Evolutionary conservation across 305 asterid genomes (phyloP), one percentile per base, ranked within the genome.

Genomic region (Fraxinus sp.): DNA sequence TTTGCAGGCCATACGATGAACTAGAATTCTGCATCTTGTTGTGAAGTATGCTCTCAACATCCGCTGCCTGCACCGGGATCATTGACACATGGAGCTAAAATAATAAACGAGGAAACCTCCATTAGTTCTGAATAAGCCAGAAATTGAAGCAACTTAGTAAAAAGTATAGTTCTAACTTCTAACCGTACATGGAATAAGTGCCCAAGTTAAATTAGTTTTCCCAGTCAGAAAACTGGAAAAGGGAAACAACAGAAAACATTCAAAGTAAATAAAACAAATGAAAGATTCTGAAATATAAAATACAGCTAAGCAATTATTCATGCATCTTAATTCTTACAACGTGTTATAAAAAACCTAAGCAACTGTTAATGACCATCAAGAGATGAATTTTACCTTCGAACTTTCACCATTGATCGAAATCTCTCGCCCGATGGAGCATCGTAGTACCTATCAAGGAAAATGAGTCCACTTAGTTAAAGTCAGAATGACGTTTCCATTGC

Each of bases 381-480:
- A 75, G 81, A 80, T 26, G 71, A 52, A 43, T 43, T 64, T 24
- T 86, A 93, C 97, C 84, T 90, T 20, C 87, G 88, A 85, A 93
- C 33, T 83, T 93, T 94, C 84, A 84, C 91, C 87, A 86, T 86
- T 32, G 97, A 95, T 33, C 92, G 94, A 30, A 93, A 87, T 85
- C 88, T 89, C 91, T 89, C 90, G 83, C 93, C 92, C 33, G 89
- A 81, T 82, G 97, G 97, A 26, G 97, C 82, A 78, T 81, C 86
- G 81, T 95, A 95, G 80, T 95, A 95, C 87, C 97, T 94, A 87
- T 46, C 82, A 57, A 62, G 52, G 78, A 77, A 77, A 70, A 76
- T 73, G 52, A 62, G 3, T 55, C 64, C 64, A 55, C 64, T 55
- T 5, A 83, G 41, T 77, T 16, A 26, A 5, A 28, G 26, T 68